Evolutionary conservation across 2,329 filamentous ascomycete species (phyloP).

Genomic region (Xylaria hypoxylon): DNA sequence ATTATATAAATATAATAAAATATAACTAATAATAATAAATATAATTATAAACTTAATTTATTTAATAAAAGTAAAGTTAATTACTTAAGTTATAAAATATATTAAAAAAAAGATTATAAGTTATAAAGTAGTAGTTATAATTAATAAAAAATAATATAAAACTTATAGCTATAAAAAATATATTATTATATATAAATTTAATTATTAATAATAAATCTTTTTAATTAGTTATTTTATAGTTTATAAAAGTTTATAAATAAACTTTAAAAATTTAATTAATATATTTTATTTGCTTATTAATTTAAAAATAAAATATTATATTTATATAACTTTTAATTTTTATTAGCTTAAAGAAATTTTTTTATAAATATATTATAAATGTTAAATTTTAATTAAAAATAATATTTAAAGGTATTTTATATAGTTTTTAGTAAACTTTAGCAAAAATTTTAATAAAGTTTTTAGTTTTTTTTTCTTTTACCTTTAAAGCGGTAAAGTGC

Average conservation of each 20-base stretch:
- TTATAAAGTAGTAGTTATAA: background rate
- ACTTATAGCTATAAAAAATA: too few species aligned
- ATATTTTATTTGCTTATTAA: background rate
- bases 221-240: slow-evolving; percentile 3
- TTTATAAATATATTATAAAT: slow-evolving; percentile 9
- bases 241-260: background rate
- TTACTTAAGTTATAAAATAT: background rate
- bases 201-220: background rate
- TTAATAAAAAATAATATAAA: slow-evolving; percentile 3
- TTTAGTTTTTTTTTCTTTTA: too few species aligned
- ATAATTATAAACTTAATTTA: background rate
- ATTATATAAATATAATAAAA: too few species aligned
- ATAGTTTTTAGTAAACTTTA: slow-evolving; percentile 1
- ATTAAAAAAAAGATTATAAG: too few species aligned
- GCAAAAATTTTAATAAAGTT: slow-evolving; percentile 1
- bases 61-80: background rate
- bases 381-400: slow-evolving; percentile 1
- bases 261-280: slow-evolving; percentile 8
- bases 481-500: too few species aligned
- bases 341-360: slow-evolving; percentile 7
- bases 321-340: background rate
- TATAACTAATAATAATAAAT: too few species aligned
- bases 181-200: slow-evolving; percentile 1
- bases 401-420: background rate
- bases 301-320: background rate